Evolutionary conservation across 805 yeast genomes (phyloP), one percentile per base, ranked within the genome.

Genomic region (Candida methanosorbosa): DNA sequence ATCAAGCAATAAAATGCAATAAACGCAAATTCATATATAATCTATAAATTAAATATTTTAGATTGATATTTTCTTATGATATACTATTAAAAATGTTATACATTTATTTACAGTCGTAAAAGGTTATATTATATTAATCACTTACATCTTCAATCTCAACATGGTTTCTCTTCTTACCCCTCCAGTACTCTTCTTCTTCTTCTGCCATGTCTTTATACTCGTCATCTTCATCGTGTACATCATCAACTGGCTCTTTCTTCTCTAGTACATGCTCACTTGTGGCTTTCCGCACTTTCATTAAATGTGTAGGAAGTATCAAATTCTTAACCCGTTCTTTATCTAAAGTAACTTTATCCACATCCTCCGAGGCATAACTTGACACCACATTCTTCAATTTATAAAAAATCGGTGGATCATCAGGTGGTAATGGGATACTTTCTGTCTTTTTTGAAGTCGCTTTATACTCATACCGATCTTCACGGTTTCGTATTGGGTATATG

Each of bases 1-100:
- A n/a, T n/a, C n/a, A n/a, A n/a, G n/a, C n/a, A n/a, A n/a, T n/a
- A n/a, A n/a, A n/a, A n/a, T n/a, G n/a, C n/a, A n/a, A n/a, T n/a
- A n/a, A n/a, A n/a, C n/a, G n/a, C n/a, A 23, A 27, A 38, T 25
- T 22, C 18, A 32, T 23, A 32, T 27, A 33, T 20, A 29, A 29
- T 55, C 97, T 90, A 72, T 77, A 97, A 49, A 81, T 92, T 50
- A 72, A 83, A 54, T 97, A 92, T 56, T 73, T 90, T 53, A 97
- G 92, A 77, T 81, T 75, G 63, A 66, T 82, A 62, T 86, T 86
- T 51, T 59, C 63, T 38, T 56, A 57, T 49, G 57, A 58, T 45
- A 44, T 47, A 46, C 51, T 43, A 42, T 19, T 30, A 30, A 32
- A 34, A 24, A 29, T 27, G 25, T 30, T 17, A 32, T 24, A 33